Conservation (phyloP, 78 protist species). For the Dictyostelium capitatum region DNA sequence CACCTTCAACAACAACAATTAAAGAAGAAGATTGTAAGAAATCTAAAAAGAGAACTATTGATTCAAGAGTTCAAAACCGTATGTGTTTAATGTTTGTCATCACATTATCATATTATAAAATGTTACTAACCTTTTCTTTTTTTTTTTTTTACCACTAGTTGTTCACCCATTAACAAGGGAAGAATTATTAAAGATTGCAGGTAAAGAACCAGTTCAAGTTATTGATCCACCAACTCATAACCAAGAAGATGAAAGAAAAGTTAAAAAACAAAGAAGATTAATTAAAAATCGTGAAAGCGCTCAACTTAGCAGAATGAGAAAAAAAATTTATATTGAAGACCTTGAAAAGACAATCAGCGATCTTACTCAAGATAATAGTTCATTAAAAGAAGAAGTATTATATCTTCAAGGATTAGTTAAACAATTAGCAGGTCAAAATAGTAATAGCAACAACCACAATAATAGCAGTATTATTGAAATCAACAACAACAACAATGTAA, state of each 20-base stretch:
- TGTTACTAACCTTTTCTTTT: too few relatives aligned
- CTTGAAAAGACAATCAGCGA: slow-evolving; percentile 73
- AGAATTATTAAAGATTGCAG: slow-evolving; percentile 58
- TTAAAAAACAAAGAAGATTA: slow-evolving; percentile 83
- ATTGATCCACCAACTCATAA: slow-evolving; percentile 25
- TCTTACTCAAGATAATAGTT: slow-evolving; percentile 45
- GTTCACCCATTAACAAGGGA: slow-evolving; percentile 79
- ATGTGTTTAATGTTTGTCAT: not conserved
- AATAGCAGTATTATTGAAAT: slow-evolving; percentile 9
- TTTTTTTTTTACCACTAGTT: slow-evolving; percentile 20
- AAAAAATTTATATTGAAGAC: slow-evolving; percentile 80
- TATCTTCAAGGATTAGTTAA: slow-evolving; percentile 68
- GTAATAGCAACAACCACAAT: slow-evolving; percentile 1
- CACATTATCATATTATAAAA: slow-evolving; percentile 17
- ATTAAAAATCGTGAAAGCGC: slow-evolving; percentile 83
- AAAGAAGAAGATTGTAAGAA: slow-evolving; percentile 7
- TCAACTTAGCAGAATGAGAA: slow-evolving; percentile 81
- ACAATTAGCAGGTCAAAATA: slow-evolving; percentile 45
- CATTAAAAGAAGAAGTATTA: slow-evolving; percentile 57
- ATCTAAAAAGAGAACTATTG: slow-evolving; percentile 52
- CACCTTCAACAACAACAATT: not conserved
- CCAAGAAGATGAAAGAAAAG: slow-evolving; percentile 45
- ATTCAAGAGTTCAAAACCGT: slow-evolving; percentile 71
- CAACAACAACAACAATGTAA: slow-evolving; percentile 7
- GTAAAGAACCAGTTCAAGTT: slow-evolving; percentile 68